Evolutionary conservation across 176 grass and related monocot genomes (phyloP).

Genomic region (Melocanna baccifera): DNA sequence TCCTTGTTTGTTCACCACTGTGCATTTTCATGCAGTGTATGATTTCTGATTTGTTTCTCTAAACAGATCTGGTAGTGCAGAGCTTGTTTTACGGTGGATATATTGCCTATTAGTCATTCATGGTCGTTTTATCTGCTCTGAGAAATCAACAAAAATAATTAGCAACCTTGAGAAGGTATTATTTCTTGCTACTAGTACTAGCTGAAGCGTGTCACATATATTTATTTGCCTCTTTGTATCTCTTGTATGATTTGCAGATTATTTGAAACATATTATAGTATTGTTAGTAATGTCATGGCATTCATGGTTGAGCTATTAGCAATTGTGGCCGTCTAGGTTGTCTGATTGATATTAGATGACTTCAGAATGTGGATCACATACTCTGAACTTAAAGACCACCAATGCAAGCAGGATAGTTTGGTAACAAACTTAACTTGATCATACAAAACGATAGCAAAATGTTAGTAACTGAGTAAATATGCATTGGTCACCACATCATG

Average conservation of each 20-base stretch:
- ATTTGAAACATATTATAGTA: background rate
- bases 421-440: background rate
- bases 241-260: constrained; percentile 1
- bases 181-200: constrained; percentile 2
- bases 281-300: background rate
- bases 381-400: background rate
- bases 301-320: background rate
- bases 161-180: constrained; percentile 67
- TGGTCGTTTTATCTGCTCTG: constrained; percentile 55
- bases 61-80: constrained; percentile 54
- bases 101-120: constrained; percentile 74
- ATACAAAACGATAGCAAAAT: background rate
- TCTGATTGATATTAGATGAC: background rate
- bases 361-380: background rate
- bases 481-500: background rate
- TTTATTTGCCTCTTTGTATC: constrained; percentile 1
- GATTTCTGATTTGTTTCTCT: constrained; percentile 31
- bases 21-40: background rate
- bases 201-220: background rate
- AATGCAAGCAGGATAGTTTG: background rate
- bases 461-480: background rate
- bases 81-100: constrained; percentile 74
- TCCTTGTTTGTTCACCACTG: constrained; percentile 10
- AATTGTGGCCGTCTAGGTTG: background rate
- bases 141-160: constrained; percentile 52